Percentiles rank a stretch among this genome's conserved stretches.
These are phyloP conservation scores for Verticillium albo-atrum DNA, from an alignment of 2,329 filamentous ascomycete species.

Conservation along the genomic window DNA sequence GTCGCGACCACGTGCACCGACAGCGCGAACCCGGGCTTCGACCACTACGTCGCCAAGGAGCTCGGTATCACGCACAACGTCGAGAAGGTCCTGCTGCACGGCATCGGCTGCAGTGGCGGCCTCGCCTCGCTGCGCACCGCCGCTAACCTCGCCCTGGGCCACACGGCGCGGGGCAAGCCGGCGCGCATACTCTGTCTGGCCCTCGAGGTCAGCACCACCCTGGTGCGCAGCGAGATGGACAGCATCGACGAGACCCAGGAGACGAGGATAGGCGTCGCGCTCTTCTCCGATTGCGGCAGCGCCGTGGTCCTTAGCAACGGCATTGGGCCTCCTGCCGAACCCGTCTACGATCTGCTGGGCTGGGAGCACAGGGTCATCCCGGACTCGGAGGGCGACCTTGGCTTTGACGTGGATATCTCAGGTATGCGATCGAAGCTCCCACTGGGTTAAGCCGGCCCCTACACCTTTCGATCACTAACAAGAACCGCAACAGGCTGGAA, in stretches of 20 bases:
- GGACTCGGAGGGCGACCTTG: slow-evolving; percentile 57
- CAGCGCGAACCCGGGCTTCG: slow-evolving; percentile 65
- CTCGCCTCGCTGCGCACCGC: slow-evolving; percentile 59
- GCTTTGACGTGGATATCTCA: slow-evolving; percentile 59
- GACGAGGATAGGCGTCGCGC: slow-evolving; percentile 58
- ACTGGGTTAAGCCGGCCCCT: too few relatives aligned
- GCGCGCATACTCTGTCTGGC: slow-evolving; percentile 63
- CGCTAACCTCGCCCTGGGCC: slow-evolving; percentile 61
- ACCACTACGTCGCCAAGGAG: slow-evolving; percentile 57
- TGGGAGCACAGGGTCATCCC: slow-evolving; percentile 62
- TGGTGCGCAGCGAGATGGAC: slow-evolving; percentile 62
- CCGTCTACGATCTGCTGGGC: slow-evolving; percentile 57
- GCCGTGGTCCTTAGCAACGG: slow-evolving; percentile 61
- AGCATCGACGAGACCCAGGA: slow-evolving; percentile 55
- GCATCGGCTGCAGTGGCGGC: slow-evolving; percentile 62
- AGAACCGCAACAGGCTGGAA: slow-evolving; percentile 54
- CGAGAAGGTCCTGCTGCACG: slow-evolving; percentile 62
- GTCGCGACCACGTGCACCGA: slow-evolving; percentile 67
- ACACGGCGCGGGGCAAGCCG: slow-evolving; percentile 51
- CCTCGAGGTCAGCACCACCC: slow-evolving; percentile 56
- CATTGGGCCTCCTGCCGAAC: slow-evolving; percentile 38
- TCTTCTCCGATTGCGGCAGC: slow-evolving; percentile 70
- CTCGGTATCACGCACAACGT: slow-evolving; percentile 53
- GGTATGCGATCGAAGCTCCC: slow-evolving; percentile 32
- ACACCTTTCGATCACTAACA: slow-evolving; percentile 11